phyloP scores from a whole-genome alignment of 768 basidiomycete genomes.

The Crucibulum laeve region DNA sequence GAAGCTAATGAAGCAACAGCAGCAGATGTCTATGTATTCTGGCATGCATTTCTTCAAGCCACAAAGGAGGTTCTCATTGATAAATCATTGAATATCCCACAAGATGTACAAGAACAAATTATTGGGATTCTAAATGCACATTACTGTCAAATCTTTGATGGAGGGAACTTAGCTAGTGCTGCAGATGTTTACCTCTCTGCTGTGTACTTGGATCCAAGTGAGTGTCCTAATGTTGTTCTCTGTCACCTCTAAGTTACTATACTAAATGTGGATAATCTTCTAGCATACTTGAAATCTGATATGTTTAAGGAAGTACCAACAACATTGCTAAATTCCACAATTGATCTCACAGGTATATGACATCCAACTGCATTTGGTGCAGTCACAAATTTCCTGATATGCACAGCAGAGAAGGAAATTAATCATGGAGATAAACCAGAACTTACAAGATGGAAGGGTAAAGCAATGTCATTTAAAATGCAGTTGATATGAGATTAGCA shows the following conservation, averaged over 20 bases:
- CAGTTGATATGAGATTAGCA: slow-evolving; percentile 11
- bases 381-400: slow-evolving; percentile 8
- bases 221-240: too few species aligned
- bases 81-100: slow-evolving; percentile 7
- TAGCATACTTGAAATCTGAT: too few species aligned
- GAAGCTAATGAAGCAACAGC: slow-evolving; percentile 22
- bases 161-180: slow-evolving; percentile 11
- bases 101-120: slow-evolving; percentile 11
- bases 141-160: slow-evolving; percentile 15
- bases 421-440: slow-evolving; percentile 6
- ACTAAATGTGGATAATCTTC: too few species aligned
- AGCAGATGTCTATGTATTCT: slow-evolving; percentile 23
- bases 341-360: slow-evolving; percentile 7
- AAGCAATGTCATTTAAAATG: slow-evolving; percentile 10
- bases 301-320: too few species aligned
- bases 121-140: slow-evolving; percentile 15
- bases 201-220: too few species aligned
- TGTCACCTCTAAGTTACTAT: too few species aligned
- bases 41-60: slow-evolving; percentile 19
- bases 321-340: slow-evolving; percentile 18
- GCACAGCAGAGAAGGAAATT: slow-evolving; percentile 9
- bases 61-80: slow-evolving; percentile 10
- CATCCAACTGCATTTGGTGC: slow-evolving; percentile 9
- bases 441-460: slow-evolving; percentile 13
- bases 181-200: slow-evolving; percentile 16